Percentiles rank a stretch among this genome's conserved stretches.
These are phyloP conservation scores for Nitzschia palea DNA, from an alignment of 108 stramenopile species.

Conservation along the genomic window DNA sequence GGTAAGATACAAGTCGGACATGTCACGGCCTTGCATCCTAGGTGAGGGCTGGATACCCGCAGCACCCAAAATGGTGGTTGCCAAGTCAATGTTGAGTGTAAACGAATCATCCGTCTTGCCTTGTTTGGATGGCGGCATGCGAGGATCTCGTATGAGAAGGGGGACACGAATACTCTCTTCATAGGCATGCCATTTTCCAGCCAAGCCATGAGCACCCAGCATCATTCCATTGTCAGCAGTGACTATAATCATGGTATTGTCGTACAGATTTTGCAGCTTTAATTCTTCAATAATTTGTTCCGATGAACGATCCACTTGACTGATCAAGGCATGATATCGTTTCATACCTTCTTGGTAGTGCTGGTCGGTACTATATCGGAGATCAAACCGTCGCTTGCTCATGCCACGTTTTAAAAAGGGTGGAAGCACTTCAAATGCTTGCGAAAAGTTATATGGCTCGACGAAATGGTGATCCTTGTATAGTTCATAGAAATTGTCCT, in stretches of 20 bases:
- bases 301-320: conserved; percentile 63
- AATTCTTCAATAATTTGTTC: conserved; percentile 51
- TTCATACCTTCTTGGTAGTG: conserved; percentile 73
- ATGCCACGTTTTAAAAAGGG: conserved; percentile 51
- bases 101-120: conserved; percentile 57
- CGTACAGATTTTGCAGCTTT: conserved; percentile 38
- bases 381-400: conserved; percentile 43
- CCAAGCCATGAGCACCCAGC: conserved; percentile 62
- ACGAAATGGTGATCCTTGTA: conserved; percentile 16
- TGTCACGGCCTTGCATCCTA: conserved; percentile 67
- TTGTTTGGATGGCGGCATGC: conserved; percentile 47
- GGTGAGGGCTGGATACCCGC: conserved; percentile 47
- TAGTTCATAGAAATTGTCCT: conserved; percentile 41
- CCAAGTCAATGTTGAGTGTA: conserved; percentile 67
- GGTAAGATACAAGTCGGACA: conserved; percentile 62
- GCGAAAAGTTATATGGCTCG: conserved; percentile 8
- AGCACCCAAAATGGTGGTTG: conserved; percentile 62
- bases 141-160: conserved; percentile 67
- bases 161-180: conserved; percentile 76
- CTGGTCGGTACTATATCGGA: conserved; percentile 49
- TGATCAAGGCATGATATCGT: conserved; percentile 64
- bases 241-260: conserved; percentile 71
- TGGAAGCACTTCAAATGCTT: conserved; percentile 32
- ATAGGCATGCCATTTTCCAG: conserved; percentile 73
- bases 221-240: conserved; percentile 69